Evolutionary conservation across 2,329 filamentous ascomycete genomes (phyloP).

Genomic region (Cytospora paraplurivora): DNA sequence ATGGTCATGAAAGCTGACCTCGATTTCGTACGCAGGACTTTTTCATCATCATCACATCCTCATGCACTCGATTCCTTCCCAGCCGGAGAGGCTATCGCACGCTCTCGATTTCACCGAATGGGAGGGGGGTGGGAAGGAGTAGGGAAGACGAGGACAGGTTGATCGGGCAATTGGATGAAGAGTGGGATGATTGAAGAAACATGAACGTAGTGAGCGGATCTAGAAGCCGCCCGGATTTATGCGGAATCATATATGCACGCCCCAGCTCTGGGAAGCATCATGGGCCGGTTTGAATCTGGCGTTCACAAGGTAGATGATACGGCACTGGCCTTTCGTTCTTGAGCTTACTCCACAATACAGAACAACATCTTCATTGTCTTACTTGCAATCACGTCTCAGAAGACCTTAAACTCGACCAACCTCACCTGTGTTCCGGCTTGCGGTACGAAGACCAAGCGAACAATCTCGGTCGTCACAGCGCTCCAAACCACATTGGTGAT

Average conservation of each 20-base stretch:
- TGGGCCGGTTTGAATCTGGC: slow-evolving; percentile 14
- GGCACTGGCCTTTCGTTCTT: slow-evolving; percentile 12
- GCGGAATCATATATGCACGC: slow-evolving; percentile 3
- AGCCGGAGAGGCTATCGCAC: slow-evolving; percentile 67
- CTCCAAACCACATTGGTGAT: slow-evolving; percentile 40
- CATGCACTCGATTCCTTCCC: slow-evolving; percentile 68
- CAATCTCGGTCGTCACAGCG: slow-evolving; percentile 32
- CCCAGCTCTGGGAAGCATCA: slow-evolving; percentile 6
- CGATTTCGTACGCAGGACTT: slow-evolving; percentile 54
- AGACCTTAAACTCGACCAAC: slow-evolving; percentile 44
- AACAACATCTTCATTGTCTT: neutral
- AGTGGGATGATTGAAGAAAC: slow-evolving; percentile 77
- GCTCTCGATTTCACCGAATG: slow-evolving; percentile 57
- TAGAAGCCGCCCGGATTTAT: slow-evolving; percentile 2
- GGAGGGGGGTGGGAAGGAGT: slow-evolving; percentile 46
- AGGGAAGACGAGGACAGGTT: slow-evolving; percentile 87
- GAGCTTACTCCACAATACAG: slow-evolving; percentile 14
- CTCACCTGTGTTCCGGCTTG: slow-evolving; percentile 37
- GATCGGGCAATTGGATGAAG: slow-evolving; percentile 95
- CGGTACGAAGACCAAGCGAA: slow-evolving; percentile 40
- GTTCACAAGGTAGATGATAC: slow-evolving; percentile 22
- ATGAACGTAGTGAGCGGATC: neutral
- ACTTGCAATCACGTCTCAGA: slow-evolving; percentile 12
- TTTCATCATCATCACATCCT: slow-evolving; percentile 68
- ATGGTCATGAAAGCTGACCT: slow-evolving; percentile 7